These are phyloP conservation scores for Schizopora paradoxa DNA, from an alignment of 1,284 basidiomycete genomes.

Conservation along the genomic window DNA sequence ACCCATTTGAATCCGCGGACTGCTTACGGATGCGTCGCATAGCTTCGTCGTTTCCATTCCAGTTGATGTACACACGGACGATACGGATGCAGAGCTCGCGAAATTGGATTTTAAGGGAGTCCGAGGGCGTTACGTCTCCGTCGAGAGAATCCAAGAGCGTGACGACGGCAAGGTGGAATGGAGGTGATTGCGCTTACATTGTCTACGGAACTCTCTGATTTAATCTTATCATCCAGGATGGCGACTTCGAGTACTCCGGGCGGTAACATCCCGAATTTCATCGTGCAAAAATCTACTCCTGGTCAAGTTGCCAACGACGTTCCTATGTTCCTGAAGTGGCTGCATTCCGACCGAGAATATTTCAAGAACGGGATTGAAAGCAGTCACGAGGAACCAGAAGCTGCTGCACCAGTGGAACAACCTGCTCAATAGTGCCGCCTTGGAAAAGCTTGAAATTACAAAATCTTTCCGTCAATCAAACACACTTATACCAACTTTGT, in stretches of 20 bases:
- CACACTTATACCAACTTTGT: too few species aligned
- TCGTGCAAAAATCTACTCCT: conserved; percentile 54
- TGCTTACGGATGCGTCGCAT: conserved; percentile 7
- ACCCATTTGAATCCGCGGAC: conserved; percentile 1
- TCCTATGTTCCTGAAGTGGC: conserved; percentile 53
- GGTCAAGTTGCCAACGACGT: conserved; percentile 66
- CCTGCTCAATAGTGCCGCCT: too few species aligned
- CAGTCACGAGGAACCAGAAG: too few species aligned
- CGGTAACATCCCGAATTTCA: conserved; percentile 58
- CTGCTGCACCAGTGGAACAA: background rate
- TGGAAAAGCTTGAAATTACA: too few species aligned
- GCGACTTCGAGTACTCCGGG: conserved; percentile 71
- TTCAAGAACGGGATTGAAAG: conserved; percentile 11
- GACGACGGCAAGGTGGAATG: conserved; percentile 65
- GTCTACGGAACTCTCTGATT: background rate
- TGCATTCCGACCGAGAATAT: conserved; percentile 25
- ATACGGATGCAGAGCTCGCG: conserved; percentile 46
- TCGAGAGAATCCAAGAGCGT: conserved; percentile 60
- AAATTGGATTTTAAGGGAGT: conserved; percentile 63
- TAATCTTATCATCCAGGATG: conserved; percentile 35
- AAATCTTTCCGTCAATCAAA: too few species aligned
- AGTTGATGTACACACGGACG: conserved; percentile 47
- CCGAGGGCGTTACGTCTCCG: conserved; percentile 63
- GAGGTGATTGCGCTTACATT: conserved; percentile 32
- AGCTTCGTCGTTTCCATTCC: conserved; percentile 70